Evolutionary conservation across 1,284 basidiomycete genomes (phyloP).

Genomic region (Marasmius sp.): DNA sequence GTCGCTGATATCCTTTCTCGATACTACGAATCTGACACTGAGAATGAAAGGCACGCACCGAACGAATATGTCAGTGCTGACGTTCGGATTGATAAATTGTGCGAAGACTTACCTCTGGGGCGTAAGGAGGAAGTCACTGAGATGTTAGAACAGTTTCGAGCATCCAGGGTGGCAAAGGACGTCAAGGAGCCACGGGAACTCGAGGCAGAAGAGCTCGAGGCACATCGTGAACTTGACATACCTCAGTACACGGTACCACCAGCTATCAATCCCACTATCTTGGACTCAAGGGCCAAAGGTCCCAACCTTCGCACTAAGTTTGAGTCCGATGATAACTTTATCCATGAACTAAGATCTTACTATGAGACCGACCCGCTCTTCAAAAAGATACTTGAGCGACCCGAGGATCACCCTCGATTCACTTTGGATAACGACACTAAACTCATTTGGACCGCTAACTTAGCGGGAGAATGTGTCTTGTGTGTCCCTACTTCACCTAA

Average conservation of each 20-base stretch:
- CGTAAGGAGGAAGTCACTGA: not conserved
- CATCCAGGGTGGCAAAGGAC: not conserved
- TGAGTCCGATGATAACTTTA: not conserved
- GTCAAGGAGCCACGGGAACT: not conserved
- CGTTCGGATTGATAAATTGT: not conserved
- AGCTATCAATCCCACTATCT: not conserved
- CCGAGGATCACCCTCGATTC: slow-evolving; percentile 1
- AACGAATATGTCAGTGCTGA: not conserved
- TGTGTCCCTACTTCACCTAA: not conserved
- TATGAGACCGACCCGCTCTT: not conserved
- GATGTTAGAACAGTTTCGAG: not conserved
- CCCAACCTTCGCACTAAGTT: not conserved
- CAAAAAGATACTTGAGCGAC: not conserved
- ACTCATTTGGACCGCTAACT: slow-evolving; percentile 2
- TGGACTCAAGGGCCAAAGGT: not conserved
- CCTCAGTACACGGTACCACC: not conserved
- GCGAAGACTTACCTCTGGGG: slow-evolving; percentile 11
- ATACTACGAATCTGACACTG: slow-evolving; percentile 9
- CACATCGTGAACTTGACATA: not conserved
- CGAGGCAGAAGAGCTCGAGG: not conserved
- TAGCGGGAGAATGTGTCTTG: slow-evolving; percentile 1
- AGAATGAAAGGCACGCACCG: not conserved
- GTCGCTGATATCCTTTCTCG: slow-evolving; percentile 8
- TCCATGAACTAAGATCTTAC: not conserved
- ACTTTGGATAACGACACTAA: not conserved